A percentile compares a stretch with the other conserved stretches of the same genome.
These are phyloP conservation scores for Phoma sp. DNA, from an alignment of 2,329 filamentous ascomycete genomes.

Conservation along the genomic window DNA sequence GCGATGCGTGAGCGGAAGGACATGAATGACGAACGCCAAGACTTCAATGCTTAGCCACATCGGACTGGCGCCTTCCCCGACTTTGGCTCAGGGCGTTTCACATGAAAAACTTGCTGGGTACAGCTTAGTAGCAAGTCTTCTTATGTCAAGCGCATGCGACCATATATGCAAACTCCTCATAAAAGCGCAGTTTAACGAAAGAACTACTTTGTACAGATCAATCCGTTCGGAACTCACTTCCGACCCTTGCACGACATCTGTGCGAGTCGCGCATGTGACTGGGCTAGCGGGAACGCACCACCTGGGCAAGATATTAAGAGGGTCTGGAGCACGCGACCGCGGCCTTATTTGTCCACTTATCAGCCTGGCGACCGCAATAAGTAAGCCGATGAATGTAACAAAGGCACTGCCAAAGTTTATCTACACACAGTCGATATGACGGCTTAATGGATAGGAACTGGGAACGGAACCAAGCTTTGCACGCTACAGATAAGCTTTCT, in stretches of 20 bases:
- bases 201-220: background rate
- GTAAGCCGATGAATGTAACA: background rate
- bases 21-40: conserved; percentile 6
- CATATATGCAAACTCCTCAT: no score
- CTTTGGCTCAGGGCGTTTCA: background rate
- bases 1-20: conserved; percentile 12
- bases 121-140: background rate
- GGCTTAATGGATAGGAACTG: no score
- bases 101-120: background rate
- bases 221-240: background rate
- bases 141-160: no score
- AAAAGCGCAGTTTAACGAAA: no score
- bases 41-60: conserved; percentile 18
- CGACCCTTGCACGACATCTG: conserved; percentile 10
- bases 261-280: conserved; percentile 7
- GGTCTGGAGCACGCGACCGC: conserved; percentile 13
- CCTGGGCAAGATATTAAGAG: background rate
- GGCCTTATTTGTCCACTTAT: background rate
- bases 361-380: background rate
- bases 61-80: conserved; percentile 5
- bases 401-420: background rate
- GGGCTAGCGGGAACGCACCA: conserved; percentile 5
- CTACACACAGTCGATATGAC: no score
- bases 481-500: conserved; percentile 15
- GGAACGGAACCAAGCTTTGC: conserved; percentile 7